phyloP scores from a whole-genome alignment of 306 rosid genomes.

The Dicorynia guianensis region DNA sequence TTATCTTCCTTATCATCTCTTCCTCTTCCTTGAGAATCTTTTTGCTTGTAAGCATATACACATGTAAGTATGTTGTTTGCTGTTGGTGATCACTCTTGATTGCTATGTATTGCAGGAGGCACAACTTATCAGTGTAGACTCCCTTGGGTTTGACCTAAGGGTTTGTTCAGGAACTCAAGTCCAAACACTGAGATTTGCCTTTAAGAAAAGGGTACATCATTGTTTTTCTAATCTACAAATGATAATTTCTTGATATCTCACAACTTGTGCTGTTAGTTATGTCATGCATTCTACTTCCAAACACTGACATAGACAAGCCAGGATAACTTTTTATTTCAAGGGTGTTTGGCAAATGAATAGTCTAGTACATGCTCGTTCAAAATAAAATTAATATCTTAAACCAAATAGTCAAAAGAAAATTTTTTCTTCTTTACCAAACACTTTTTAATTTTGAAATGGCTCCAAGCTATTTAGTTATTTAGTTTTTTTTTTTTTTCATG shows the following conservation, averaged over 20 bases:
- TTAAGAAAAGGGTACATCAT: slow-evolving; percentile 68
- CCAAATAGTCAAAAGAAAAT: neutral
- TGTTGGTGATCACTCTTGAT: slow-evolving; percentile 32
- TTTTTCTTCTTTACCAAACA: neutral
- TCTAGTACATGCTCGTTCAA: slow-evolving; percentile 16
- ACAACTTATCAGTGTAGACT: slow-evolving; percentile 72
- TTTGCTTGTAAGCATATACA: neutral
- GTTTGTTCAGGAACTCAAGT: slow-evolving; percentile 94
- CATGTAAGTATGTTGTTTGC: slow-evolving; percentile 22
- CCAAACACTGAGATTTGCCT: slow-evolving; percentile 83
- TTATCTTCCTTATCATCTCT: slow-evolving; percentile 11
- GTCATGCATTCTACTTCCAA: slow-evolving; percentile 21
- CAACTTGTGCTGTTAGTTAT: neutral
- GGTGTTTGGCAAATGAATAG: neutral
- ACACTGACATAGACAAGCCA: neutral
- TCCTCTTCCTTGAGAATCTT: neutral
- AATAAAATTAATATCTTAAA: neutral
- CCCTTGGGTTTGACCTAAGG: slow-evolving; percentile 89
- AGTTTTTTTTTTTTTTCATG: neutral
- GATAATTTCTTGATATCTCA: neutral
- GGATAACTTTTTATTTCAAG: neutral
- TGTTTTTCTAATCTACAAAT: slow-evolving; percentile 29
- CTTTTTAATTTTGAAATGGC: neutral
- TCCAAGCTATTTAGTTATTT: neutral
- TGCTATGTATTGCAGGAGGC: slow-evolving; percentile 73